Evolutionary conservation across 768 basidiomycete genomes (phyloP).

Genomic region (Boletus sensibilis): DNA sequence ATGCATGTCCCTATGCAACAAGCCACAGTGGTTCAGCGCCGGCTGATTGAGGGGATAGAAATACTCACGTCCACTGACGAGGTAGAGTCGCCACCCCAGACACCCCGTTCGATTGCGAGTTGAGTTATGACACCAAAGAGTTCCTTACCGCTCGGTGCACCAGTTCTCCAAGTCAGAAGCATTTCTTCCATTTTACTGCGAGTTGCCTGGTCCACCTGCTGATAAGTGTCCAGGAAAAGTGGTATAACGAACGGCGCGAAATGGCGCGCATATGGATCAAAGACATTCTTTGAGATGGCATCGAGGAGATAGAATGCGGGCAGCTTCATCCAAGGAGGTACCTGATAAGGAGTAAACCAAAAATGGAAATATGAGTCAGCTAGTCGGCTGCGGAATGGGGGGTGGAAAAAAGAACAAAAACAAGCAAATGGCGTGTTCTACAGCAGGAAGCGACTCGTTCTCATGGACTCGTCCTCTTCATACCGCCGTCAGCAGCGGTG

Average conservation of each 20-base stretch:
- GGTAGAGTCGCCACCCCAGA: conserved; percentile 64
- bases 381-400: conserved; percentile 24
- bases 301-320: conserved; percentile 95
- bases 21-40: conserved; percentile 5
- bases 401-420: conserved; percentile 30
- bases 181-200: conserved; percentile 98
- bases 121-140: conserved; percentile 84
- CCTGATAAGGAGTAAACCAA: conserved; percentile 49
- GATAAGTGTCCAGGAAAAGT: conserved; percentile 86
- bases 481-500: conserved; percentile 35
- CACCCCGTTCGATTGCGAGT: conserved; percentile 76
- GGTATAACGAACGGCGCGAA: conserved; percentile 81
- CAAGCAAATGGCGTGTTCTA: conserved; percentile 25
- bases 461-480: conserved; percentile 38
- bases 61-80: conserved; percentile 40
- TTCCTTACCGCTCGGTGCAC: conserved; percentile 75
- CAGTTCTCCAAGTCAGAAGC: conserved; percentile 91
- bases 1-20: conserved; percentile 35
- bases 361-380: conserved; percentile 66
- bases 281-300: conserved; percentile 96
- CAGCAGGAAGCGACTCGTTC: conserved; percentile 29
- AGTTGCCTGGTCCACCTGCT: conserved; percentile 78
- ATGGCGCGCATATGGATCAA: conserved; percentile 84
- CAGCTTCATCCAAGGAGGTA: conserved; percentile 84
- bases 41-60: neutral